Base-by-base conservation (phyloP, 305 asterid genomes). In the Rubia tinctorum region DNA sequence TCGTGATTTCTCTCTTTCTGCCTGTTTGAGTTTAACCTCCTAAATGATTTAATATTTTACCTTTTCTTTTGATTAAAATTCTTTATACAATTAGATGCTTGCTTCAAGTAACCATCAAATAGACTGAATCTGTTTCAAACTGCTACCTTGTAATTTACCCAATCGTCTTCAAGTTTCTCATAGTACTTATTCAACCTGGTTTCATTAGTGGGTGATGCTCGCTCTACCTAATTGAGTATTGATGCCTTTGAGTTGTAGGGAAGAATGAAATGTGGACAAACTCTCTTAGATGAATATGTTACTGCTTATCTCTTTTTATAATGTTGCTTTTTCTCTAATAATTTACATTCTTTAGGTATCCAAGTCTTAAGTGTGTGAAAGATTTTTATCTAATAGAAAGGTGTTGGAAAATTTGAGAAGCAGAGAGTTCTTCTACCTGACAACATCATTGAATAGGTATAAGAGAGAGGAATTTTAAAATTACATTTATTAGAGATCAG, bases 341-440 rank as follows among this genome's bases (percentile, higher is more conserved):
- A 18, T 42, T 20, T 75, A 23, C 73, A 6, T 78, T 59, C 55
- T 75, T 81, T 80, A 94, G 25, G 39, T 94, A 88, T 83, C 99
- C 99, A 64, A 90, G 82, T 83, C 76, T 87, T 63, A 92, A 88
- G 92, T 89, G 89, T 75, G 94, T 92, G 80, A 89, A 85, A 86
- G 99, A 95, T 81, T 85, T 95, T 83, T 83, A 88, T 95, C 73
- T 90, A 82, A 91, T 92, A 92, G 86, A 95, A 92, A 76, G 98
- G 96, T 76, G 81, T 88, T 37, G 87, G 85, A 11, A 84, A 81
- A 27, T 59, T 89, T 80, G 86, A 74, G 77, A 82, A 76, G 75
- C 78, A 95, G 75, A 88, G 86, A 78, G 72, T 85, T 81, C 97
- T 98, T 65, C 81, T 95, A 61, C 92, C 96, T 7, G 95, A 93